phyloP scores from a whole-genome alignment of 2,329 filamentous ascomycete genomes.

The Cladosporium sp. region DNA sequence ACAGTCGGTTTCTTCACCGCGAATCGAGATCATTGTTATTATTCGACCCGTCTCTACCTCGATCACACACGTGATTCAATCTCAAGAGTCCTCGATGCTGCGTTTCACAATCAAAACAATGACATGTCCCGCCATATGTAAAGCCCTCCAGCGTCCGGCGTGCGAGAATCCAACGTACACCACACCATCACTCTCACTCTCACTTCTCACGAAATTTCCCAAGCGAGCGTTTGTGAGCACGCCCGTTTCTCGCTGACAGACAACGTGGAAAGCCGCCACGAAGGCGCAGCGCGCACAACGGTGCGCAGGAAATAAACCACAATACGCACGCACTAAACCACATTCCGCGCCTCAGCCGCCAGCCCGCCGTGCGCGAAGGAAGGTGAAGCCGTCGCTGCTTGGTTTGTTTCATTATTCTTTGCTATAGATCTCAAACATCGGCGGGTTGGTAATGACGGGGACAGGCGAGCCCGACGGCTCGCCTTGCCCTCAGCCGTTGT shows the following conservation, averaged over 20 bases:
- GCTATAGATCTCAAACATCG: neutral
- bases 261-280: conserved; percentile 10
- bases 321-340: neutral
- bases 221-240: neutral
- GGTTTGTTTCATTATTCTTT: conserved; percentile 10
- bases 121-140: no score
- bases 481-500: conserved; percentile 4
- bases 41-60: no score
- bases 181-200: no score
- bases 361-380: conserved; percentile 3
- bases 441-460: conserved; percentile 5
- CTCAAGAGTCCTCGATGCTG: neutral
- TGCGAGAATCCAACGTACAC: no score
- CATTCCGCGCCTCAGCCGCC: conserved; percentile 1
- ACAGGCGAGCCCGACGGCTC: neutral
- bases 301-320: no score
- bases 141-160: no score
- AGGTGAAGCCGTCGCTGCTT: conserved; percentile 5
- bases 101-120: no score
- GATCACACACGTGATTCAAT: neutral
- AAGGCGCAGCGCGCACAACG: conserved; percentile 9
- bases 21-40: no score
- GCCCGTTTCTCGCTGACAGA: neutral
- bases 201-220: neutral
- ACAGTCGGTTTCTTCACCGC: no score